Evolutionary conservation across 2,329 filamentous ascomycete genomes (phyloP).

Genomic region (Cylindrodendrum hubeiense): DNA sequence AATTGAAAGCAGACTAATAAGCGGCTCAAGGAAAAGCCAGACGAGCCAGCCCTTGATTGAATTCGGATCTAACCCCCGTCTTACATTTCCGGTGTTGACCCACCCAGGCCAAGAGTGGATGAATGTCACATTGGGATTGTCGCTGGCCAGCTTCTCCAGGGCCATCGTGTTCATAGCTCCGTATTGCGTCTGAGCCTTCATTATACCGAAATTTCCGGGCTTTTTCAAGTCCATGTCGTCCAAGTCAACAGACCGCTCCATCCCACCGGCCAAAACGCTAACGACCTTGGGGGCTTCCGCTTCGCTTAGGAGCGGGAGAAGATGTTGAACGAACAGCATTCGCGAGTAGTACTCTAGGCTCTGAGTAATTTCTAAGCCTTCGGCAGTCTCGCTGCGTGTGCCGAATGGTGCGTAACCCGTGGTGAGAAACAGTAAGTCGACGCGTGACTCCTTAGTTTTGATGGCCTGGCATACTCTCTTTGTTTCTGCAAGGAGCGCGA

Average conservation of each 20-base stretch:
- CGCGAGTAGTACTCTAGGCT: slow-evolving; percentile 58
- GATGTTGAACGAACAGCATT: slow-evolving; percentile 53
- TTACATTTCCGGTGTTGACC: slow-evolving; percentile 45
- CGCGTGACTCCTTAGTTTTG: slow-evolving; percentile 49
- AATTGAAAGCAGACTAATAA: slow-evolving; percentile 45
- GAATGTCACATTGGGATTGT: slow-evolving; percentile 40
- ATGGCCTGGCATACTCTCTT: slow-evolving; percentile 54
- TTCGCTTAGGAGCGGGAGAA: slow-evolving; percentile 54
- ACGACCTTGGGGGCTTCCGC: slow-evolving; percentile 44
- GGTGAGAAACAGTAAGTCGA: slow-evolving; percentile 60
- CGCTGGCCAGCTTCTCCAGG: slow-evolving; percentile 41
- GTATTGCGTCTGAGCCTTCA: slow-evolving; percentile 46
- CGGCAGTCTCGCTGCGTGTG: slow-evolving; percentile 51
- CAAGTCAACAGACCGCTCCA: slow-evolving; percentile 32
- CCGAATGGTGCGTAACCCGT: slow-evolving; percentile 59
- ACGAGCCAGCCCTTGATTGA: slow-evolving; percentile 46
- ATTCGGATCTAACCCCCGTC: slow-evolving; percentile 42
- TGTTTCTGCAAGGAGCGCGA: slow-evolving; percentile 58
- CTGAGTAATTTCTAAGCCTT: slow-evolving; percentile 57
- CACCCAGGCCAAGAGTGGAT: slow-evolving; percentile 46
- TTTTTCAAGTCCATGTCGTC: slow-evolving; percentile 46
- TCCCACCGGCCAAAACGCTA: slow-evolving; percentile 41
- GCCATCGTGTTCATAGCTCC: slow-evolving; percentile 38
- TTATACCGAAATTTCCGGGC: slow-evolving; percentile 41
- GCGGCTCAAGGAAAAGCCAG: slow-evolving; percentile 48